A percentile compares a stretch with the other conserved stretches of the same genome.
phyloP scores from a whole-genome alignment of 805 yeast species.

The Kregervanrija pseudodelftensis region DNA sequence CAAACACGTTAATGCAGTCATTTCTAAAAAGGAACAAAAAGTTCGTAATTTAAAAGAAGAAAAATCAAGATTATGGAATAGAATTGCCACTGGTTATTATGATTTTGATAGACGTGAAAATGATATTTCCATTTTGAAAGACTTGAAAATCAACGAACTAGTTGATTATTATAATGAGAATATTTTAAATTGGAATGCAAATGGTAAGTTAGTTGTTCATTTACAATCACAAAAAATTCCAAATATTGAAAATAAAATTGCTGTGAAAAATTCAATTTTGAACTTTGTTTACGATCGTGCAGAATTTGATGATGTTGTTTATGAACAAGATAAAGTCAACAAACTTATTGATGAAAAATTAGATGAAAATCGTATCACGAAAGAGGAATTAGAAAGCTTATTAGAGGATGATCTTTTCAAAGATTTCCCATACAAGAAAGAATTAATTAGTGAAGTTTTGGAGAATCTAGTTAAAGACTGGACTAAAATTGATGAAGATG shows the following conservation, averaged over 20 bases:
- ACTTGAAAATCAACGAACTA: conserved; percentile 45
- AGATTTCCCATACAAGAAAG: conserved; percentile 13
- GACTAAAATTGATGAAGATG: conserved; percentile 2
- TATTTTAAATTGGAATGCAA: conserved; percentile 23
- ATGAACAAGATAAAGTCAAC: conserved; percentile 17
- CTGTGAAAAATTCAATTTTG: conserved; percentile 21
- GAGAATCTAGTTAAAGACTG: conserved; percentile 12
- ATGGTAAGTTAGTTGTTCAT: conserved; percentile 49
- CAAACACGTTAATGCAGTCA: conserved; percentile 62
- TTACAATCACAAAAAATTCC: conserved; percentile 46
- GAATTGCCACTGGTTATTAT: conserved; percentile 69
- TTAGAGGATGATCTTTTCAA: conserved; percentile 13
- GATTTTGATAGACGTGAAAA: conserved; percentile 56
- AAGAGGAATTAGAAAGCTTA: conserved; percentile 7
- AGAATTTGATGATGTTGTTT: conserved; percentile 22
- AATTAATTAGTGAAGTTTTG: conserved; percentile 12
- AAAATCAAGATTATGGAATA: conserved; percentile 52
- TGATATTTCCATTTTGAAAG: conserved; percentile 50
- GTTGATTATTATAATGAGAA: conserved; percentile 46
- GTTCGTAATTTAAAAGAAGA: conserved; percentile 78
- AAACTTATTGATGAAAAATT: conserved; percentile 7
- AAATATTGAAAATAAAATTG: conserved; percentile 13
- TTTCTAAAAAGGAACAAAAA: conserved; percentile 59
- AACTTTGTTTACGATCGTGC: conserved; percentile 24
- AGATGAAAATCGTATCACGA: conserved; percentile 6